Evolutionary conservation across 192 early-diverging fungal species (phyloP).

Genomic region (Jimgerdemannia lactiflua): DNA sequence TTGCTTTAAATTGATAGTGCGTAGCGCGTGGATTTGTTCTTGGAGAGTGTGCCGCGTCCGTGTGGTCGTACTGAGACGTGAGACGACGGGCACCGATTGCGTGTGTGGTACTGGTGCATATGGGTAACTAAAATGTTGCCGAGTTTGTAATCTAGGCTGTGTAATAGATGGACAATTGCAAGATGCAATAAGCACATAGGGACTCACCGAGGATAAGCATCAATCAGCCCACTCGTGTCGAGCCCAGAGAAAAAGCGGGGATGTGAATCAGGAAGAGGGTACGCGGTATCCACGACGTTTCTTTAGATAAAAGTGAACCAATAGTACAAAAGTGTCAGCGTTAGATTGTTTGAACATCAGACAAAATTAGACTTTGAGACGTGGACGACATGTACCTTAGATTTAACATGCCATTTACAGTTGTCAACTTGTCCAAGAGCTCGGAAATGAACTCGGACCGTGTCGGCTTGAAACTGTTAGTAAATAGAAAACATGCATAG

Average conservation of each 20-base stretch:
- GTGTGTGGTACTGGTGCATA: neutral
- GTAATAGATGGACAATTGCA: neutral
- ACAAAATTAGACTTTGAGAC: no score
- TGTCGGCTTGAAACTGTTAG: neutral
- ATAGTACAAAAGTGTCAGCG: neutral
- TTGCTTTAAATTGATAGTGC: constrained; percentile 11
- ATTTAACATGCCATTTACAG: neutral
- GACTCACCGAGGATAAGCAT: neutral
- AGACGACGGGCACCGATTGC: constrained; percentile 13
- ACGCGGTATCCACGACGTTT: constrained; percentile 10
- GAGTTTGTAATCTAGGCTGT: no score
- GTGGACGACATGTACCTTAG: neutral
- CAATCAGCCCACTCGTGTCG: neutral
- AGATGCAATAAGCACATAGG: neutral
- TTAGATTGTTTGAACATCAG: no score
- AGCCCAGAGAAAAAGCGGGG: constrained; percentile 17
- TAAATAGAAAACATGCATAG: no score
- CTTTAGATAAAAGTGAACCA: constrained; percentile 6
- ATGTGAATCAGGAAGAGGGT: constrained; percentile 23
- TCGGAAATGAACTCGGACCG: neutral
- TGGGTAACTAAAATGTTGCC: neutral
- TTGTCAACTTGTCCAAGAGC: neutral
- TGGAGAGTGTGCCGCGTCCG: constrained; percentile 1
- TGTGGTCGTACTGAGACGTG: constrained; percentile 9
- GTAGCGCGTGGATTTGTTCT: constrained; percentile 1